A percentile compares a stretch with the other conserved stretches of the same genome.
Conservation (phyloP, 2,329 filamentous ascomycete species). For the Epichloe amarillans region DNA sequence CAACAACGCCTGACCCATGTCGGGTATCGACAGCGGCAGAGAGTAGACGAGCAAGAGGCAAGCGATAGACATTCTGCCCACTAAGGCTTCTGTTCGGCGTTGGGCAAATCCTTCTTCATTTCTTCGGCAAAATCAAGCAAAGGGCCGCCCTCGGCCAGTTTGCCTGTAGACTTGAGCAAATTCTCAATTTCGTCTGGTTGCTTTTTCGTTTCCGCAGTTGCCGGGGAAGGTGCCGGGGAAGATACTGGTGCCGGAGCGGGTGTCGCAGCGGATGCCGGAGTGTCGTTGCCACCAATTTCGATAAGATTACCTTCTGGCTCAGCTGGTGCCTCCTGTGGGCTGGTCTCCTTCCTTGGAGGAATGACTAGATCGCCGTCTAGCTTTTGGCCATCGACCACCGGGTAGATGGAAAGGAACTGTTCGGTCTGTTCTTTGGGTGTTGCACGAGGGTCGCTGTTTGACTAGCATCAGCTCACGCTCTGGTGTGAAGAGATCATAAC, state of each 20-base stretch:
- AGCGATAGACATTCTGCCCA: background rate
- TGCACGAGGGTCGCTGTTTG: slow-evolving; percentile 21
- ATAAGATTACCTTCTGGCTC: slow-evolving; percentile 33
- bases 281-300: slow-evolving; percentile 35
- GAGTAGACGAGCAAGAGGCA: background rate
- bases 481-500: background rate
- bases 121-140: slow-evolving; percentile 44
- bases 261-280: background rate
- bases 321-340: background rate
- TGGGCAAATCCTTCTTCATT: slow-evolving; percentile 35
- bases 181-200: slow-evolving; percentile 25
- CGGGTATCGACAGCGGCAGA: background rate
- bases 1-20: slow-evolving; percentile 5
- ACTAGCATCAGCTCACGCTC: slow-evolving; percentile 8
- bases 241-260: background rate
- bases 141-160: slow-evolving; percentile 29
- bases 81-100: slow-evolving; percentile 5
- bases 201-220: slow-evolving; percentile 1
- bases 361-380: slow-evolving; percentile 40
- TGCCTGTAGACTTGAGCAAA: slow-evolving; percentile 34
- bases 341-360: slow-evolving; percentile 25
- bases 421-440: slow-evolving; percentile 58
- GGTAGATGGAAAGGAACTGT: slow-evolving; percentile 77
- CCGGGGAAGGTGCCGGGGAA: too few relatives aligned
- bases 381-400: slow-evolving; percentile 69